A percentile compares a stretch with the other conserved stretches of the same genome.
Conservation (phyloP, 805 yeast genomes). For the Saturnispora kantuleensis region DNA sequence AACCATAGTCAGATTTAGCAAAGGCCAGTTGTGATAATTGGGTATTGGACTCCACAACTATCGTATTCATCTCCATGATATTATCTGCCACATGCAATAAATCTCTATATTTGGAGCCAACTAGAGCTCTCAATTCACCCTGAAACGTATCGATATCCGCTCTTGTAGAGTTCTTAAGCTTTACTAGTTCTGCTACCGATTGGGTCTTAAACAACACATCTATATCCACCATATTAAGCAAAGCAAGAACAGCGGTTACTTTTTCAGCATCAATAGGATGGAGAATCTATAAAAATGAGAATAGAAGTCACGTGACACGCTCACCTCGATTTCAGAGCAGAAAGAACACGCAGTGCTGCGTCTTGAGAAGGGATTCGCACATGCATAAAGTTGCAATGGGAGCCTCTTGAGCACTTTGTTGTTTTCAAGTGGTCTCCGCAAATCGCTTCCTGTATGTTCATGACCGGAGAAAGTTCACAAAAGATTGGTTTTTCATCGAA, state of each 20-base stretch:
- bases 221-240: background rate
- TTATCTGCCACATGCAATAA: conserved; percentile 29
- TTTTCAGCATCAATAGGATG: background rate
- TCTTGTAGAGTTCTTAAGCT: conserved; percentile 15
- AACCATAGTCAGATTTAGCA: conserved; percentile 21
- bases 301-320: background rate
- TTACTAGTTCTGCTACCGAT: conserved; percentile 23
- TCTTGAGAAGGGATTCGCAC: conserved; percentile 39
- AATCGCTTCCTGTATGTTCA: conserved; percentile 56
- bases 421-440: conserved; percentile 60
- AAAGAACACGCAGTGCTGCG: background rate
- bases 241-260: background rate
- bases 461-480: conserved; percentile 70
- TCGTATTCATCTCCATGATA: conserved; percentile 26
- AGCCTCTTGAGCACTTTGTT: conserved; percentile 64
- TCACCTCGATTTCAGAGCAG: background rate
- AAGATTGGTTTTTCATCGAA: conserved; percentile 68
- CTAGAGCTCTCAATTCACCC: conserved; percentile 23
- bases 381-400: conserved; percentile 83
- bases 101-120: conserved; percentile 29
- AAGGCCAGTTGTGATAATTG: conserved; percentile 22
- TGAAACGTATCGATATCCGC: conserved; percentile 18
- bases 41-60: conserved; percentile 19
- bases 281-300: background rate
- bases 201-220: conserved; percentile 18